Percentiles rank a stretch among this genome's conserved stretches.
phyloP scores from a whole-genome alignment of 768 basidiomycete genomes.

The Serpula lacrymans region DNA sequence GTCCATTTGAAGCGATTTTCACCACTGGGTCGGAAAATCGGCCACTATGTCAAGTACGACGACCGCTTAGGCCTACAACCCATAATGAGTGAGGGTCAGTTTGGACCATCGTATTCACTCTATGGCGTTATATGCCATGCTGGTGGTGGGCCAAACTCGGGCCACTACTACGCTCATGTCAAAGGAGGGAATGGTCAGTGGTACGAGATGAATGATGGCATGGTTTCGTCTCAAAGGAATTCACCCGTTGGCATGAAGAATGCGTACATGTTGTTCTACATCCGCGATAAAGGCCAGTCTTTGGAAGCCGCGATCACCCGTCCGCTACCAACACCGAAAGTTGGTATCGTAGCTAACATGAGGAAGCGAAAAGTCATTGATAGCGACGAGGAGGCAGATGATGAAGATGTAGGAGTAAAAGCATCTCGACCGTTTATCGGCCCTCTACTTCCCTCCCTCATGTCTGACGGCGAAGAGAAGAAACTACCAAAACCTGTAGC shows the following conservation, averaged over 20 bases:
- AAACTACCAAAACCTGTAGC: constrained; percentile 1
- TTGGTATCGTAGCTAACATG: constrained; percentile 43
- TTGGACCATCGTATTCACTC: constrained; percentile 76
- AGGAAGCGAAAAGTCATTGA: constrained; percentile 52
- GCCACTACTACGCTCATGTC: constrained; percentile 91
- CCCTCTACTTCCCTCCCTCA: constrained; percentile 55
- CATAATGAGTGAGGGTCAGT: constrained; percentile 81
- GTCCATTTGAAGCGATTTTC: constrained; percentile 96
- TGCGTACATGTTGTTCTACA: constrained; percentile 94
- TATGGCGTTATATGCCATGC: constrained; percentile 94
- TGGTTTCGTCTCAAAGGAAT: constrained; percentile 42
- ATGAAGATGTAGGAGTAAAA: constrained; percentile 49
- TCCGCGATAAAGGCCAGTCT: constrained; percentile 73
- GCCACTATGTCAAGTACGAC: constrained; percentile 73
- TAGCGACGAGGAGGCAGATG: constrained; percentile 42
- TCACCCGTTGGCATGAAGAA: constrained; percentile 64
- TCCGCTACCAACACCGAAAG: constrained; percentile 27
- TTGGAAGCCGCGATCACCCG: constrained; percentile 56
- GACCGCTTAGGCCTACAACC: constrained; percentile 67
- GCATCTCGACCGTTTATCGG: constrained; percentile 57
- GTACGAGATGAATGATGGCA: constrained; percentile 95
- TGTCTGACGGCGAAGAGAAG: constrained; percentile 20
- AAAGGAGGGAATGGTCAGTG: constrained; percentile 67
- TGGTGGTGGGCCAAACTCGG: constrained; percentile 89
- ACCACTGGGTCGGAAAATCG: constrained; percentile 84